These are phyloP conservation scores for Aspergillus incahuasiensis DNA, from an alignment of 495 filamentous ascomycete genomes.

Conservation along the genomic window DNA sequence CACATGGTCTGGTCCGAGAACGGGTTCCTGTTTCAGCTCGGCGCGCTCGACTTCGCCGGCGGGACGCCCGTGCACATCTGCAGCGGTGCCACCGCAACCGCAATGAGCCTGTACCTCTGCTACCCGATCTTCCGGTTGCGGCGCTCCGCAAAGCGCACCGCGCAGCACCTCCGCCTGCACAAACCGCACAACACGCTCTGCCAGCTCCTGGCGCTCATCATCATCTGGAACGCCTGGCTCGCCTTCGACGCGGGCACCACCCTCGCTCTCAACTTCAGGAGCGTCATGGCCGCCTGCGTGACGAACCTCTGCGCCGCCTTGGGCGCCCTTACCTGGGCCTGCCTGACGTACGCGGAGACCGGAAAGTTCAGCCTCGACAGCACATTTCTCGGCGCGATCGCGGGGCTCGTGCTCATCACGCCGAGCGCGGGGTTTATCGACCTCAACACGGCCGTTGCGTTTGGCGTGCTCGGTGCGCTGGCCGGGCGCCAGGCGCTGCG, in stretches of 20 bases:
- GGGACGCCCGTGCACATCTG: conserved; percentile 46
- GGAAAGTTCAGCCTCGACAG: conserved; percentile 45
- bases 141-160: conserved; percentile 31
- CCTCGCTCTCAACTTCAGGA: conserved; percentile 40
- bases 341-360: conserved; percentile 40
- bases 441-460: conserved; percentile 39
- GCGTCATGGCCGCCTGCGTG: conserved; percentile 43
- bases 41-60: conserved; percentile 44
- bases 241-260: conserved; percentile 53
- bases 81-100: conserved; percentile 40
- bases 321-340: conserved; percentile 44
- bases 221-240: conserved; percentile 53
- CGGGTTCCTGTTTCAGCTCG: conserved; percentile 33
- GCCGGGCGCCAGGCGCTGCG: conserved; percentile 44
- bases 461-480: conserved; percentile 38
- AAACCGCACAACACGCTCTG: conserved; percentile 44
- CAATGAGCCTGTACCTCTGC: conserved; percentile 39
- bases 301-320: conserved; percentile 47
- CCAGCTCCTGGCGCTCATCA: conserved; percentile 47
- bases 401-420: conserved; percentile 47
- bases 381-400: conserved; percentile 48
- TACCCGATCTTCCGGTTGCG: conserved; percentile 39
- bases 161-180: conserved; percentile 41
- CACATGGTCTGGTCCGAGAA: conserved; percentile 43
- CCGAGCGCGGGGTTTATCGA: conserved; percentile 45